phyloP scores from a whole-genome alignment of 352 stramenopile genomes.

The Halophytophthora polymorphica region DNA sequence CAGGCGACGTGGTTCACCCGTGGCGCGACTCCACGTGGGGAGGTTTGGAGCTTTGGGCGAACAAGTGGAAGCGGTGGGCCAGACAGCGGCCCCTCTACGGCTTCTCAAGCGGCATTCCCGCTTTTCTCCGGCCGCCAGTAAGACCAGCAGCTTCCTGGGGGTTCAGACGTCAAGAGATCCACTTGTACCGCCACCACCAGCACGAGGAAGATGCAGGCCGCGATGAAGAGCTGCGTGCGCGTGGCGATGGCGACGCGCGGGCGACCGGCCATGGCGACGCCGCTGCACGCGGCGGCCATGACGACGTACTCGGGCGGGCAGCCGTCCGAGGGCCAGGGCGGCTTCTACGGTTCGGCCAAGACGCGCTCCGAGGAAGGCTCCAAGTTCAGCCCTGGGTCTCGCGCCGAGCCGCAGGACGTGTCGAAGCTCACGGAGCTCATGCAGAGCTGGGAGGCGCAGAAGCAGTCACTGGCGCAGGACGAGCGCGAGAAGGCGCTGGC shows the following conservation, averaged over 20 bases:
- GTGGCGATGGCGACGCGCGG: neutral
- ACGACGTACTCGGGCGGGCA: slow-evolving; percentile 89
- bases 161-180: too few species aligned
- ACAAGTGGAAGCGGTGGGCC: too few species aligned
- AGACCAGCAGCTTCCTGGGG: too few species aligned
- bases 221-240: slow-evolving; percentile 20
- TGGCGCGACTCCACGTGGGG: too few species aligned
- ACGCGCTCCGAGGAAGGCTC: slow-evolving; percentile 65
- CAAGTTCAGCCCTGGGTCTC: slow-evolving; percentile 60
- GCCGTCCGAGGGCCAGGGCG: slow-evolving; percentile 84
- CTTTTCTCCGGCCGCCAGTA: too few species aligned
- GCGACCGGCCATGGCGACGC: slow-evolving; percentile 4
- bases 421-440: slow-evolving; percentile 59
- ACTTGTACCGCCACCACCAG: neutral
- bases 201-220: slow-evolving; percentile 16
- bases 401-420: slow-evolving; percentile 62
- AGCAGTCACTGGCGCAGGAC: slow-evolving; percentile 31
- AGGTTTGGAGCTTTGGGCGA: too few species aligned
- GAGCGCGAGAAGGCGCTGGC: slow-evolving; percentile 40
- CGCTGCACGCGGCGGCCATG: slow-evolving; percentile 12
- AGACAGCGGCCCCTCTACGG: too few species aligned
- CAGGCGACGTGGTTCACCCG: too few species aligned
- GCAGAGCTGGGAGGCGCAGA: slow-evolving; percentile 45
- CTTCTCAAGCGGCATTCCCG: too few species aligned
- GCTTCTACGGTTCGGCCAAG: slow-evolving; percentile 88